Base-by-base conservation (phyloP, 31 red algal species). In the Endocladia muricata region DNA sequence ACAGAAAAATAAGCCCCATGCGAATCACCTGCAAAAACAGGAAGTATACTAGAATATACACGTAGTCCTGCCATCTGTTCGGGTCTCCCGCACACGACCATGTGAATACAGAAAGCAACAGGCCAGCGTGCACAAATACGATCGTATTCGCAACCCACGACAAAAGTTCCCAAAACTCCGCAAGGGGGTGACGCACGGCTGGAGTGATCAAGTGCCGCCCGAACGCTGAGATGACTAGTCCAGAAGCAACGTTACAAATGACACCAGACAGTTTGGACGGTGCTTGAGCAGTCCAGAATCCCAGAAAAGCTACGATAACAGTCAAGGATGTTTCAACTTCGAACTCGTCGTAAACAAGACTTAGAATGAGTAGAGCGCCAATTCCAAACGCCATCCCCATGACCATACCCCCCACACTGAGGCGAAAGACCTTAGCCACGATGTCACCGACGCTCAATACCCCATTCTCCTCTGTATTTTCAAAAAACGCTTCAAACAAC, bases 91-190 rank as follows among this genome's bases (percentile, higher is more conserved):
- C 52, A 56, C 83, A 86, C 21, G 90, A 88, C 90, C 82, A 93
- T 4, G 48, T 83, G 19, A 93, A 88, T 17, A 71, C 78, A 29
- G 90, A 57, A 13, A 86, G 79, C 34, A 98, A 61, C 19, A 94
- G 84, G 26, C 95, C 95, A 6, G 91, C 83, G 72, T 98, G 92
- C 13, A 94, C 83, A 81, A 98, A 98, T 1, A 90, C 95, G 78
- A 98, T 91, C 21, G 95, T 87, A 62, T 98, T 98, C 26, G 86
- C 86, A 36, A 93, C 89, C 81, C 83, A 93, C n/a, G 66, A 62
- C 2, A 98, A 49, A 1, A 93, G 58, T 54, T 98, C 95, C 95
- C 95, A 98, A 70, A 98, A 98, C 57, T 89, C 82, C 32, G 48
- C 72, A n/a, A 98, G 77, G 34, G 87, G 82, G 34, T 85, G 81